Percentiles rank a stretch among this genome's conserved stretches.
Evolutionary conservation across 2,329 filamentous ascomycete genomes (phyloP).

Genomic region (Colletotrichum tropicicola): DNA sequence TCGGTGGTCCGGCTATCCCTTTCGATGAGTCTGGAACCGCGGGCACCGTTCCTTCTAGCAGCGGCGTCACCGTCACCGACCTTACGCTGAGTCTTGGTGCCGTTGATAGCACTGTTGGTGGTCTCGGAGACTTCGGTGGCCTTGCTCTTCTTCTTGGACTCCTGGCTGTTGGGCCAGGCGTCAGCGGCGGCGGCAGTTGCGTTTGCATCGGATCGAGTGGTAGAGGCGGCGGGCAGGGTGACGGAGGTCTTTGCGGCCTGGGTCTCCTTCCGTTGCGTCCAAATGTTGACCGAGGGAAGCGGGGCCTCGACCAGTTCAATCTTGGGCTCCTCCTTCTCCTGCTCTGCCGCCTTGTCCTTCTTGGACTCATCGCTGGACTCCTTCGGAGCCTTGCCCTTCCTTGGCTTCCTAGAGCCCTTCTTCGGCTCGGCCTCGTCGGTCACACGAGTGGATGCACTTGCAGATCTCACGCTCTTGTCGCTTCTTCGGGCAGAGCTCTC

Average conservation of each 20-base stretch:
- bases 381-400: constrained; percentile 71
- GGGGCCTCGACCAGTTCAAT: constrained; percentile 82
- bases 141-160: constrained; percentile 52
- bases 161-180: constrained; percentile 51
- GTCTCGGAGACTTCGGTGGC: constrained; percentile 32
- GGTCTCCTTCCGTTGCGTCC: constrained; percentile 81
- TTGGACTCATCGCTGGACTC: constrained; percentile 49
- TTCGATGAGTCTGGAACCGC: constrained; percentile 55
- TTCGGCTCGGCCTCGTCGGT: constrained; percentile 74
- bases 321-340: constrained; percentile 67
- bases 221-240: constrained; percentile 42
- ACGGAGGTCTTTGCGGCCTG: constrained; percentile 58
- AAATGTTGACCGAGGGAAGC: constrained; percentile 85
- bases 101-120: constrained; percentile 42
- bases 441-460: constrained; percentile 71
- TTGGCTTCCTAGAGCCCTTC: constrained; percentile 55
- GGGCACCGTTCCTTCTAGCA: constrained; percentile 50
- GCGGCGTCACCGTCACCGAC: constrained; percentile 51
- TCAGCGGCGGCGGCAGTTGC: constrained; percentile 24
- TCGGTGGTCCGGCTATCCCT: constrained; percentile 41
- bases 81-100: constrained; percentile 53
- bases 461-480: constrained; percentile 63
- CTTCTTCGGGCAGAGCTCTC: constrained; percentile 51
- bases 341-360: constrained; percentile 67
- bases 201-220: constrained; percentile 31